phyloP scores from a whole-genome alignment of 257 asterid genomes.

The Solanum appendiculatum region DNA sequence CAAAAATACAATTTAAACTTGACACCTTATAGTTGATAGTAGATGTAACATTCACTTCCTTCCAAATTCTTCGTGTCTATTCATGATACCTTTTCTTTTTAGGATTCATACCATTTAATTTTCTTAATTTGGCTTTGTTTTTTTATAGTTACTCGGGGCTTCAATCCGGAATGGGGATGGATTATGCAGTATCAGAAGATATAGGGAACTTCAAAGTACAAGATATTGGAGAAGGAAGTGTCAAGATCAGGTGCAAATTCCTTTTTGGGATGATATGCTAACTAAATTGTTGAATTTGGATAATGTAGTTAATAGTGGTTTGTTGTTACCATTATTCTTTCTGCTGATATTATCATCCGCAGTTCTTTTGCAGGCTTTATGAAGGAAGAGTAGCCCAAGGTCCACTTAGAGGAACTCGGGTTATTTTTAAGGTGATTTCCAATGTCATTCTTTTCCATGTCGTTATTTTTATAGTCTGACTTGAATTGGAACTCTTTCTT shows the following conservation, averaged over 20 bases:
- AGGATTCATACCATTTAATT: background rate
- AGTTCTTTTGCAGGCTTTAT: slow-evolving; percentile 81
- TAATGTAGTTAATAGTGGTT: background rate
- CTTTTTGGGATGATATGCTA: background rate
- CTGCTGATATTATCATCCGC: slow-evolving; percentile 40
- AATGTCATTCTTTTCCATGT: background rate
- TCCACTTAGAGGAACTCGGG: slow-evolving; percentile 68
- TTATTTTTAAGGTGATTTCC: slow-evolving; percentile 68
- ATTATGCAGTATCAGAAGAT: slow-evolving; percentile 26
- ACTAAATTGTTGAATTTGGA: background rate
- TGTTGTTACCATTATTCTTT: slow-evolving; percentile 1
- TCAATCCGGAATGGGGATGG: slow-evolving; percentile 35
- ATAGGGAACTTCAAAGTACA: slow-evolving; percentile 54
- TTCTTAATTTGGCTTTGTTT: background rate
- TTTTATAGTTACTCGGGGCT: slow-evolving; percentile 62
- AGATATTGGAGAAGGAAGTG: slow-evolving; percentile 84
- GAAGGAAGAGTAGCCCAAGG: slow-evolving; percentile 91
- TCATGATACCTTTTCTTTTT: background rate
- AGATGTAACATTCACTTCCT: background rate
- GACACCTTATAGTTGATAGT: background rate
- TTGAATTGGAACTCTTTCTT: background rate
- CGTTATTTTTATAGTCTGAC: background rate
- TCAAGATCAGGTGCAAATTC: slow-evolving; percentile 56
- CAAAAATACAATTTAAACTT: background rate
- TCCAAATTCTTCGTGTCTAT: background rate